A percentile compares a stretch with the other conserved stretches of the same genome.
Evolutionary conservation across 495 filamentous ascomycete genomes (phyloP).

Genomic region (Thozetella sp.): DNA sequence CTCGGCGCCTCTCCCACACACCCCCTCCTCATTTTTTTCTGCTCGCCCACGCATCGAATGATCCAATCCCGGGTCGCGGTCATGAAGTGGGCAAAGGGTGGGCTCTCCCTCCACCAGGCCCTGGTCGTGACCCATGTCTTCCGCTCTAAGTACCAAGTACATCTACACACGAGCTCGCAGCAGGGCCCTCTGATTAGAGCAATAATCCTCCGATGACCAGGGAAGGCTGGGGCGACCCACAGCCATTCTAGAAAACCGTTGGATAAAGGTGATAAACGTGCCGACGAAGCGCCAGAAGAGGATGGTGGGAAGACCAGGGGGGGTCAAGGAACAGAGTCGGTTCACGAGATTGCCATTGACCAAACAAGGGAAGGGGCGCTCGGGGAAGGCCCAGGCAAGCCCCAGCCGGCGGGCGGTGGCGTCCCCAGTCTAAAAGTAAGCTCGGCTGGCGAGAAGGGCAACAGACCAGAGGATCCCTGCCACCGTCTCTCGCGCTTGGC

Average conservation of each 20-base stretch:
- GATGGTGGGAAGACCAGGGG: conserved; percentile 27
- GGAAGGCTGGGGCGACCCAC: conserved; percentile 29
- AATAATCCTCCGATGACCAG: conserved; percentile 45
- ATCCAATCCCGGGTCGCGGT: conserved; percentile 1
- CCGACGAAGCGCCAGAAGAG: conserved; percentile 37
- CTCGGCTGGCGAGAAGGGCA: conserved; percentile 46
- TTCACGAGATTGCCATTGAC: conserved; percentile 37
- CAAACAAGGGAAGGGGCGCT: conserved; percentile 27
- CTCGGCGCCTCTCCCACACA: conserved; percentile 13
- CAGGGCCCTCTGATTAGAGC: conserved; percentile 43
- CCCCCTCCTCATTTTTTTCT: conserved; percentile 7
- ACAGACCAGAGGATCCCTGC: conserved; percentile 16
- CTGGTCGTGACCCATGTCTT: background rate
- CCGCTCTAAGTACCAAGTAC: background rate
- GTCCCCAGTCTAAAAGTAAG: conserved; percentile 30
- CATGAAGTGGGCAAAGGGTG: background rate
- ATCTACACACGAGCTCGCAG: conserved; percentile 6
- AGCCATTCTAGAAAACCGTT: conserved; percentile 50
- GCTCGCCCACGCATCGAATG: conserved; percentile 11
- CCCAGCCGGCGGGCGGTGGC: conserved; percentile 9
- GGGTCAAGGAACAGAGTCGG: conserved; percentile 25
- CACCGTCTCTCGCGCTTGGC: conserved; percentile 13
- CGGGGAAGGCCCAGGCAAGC: conserved; percentile 13
- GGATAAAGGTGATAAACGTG: conserved; percentile 42
- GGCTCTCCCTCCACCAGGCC: background rate